Percentiles rank a stretch among this genome's conserved stretches.
phyloP scores from a whole-genome alignment of 2,329 filamentous ascomycete species.

The Verticillium longisporum region DNA sequence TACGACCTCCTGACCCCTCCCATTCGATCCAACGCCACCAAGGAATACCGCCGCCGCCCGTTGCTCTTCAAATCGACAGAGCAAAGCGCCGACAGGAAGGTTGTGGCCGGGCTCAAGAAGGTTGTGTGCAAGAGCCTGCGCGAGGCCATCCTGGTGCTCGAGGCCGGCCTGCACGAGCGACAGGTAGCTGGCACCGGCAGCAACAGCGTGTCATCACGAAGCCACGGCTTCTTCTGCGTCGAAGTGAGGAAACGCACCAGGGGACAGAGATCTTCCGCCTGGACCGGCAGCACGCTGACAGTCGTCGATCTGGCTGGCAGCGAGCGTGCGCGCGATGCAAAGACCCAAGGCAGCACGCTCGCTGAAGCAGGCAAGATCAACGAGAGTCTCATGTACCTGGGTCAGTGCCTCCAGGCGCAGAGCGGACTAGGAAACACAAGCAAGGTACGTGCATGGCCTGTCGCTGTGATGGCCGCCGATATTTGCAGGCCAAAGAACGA shows the following conservation, averaged over 20 bases:
- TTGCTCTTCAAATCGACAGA: slow-evolving; percentile 91
- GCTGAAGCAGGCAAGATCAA: slow-evolving; percentile 98
- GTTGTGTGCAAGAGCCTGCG: slow-evolving; percentile 75
- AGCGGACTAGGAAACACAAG: slow-evolving; percentile 67
- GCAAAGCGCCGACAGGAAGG: slow-evolving; percentile 80
- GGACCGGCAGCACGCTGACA: slow-evolving; percentile 74
- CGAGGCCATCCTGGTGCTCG: slow-evolving; percentile 83
- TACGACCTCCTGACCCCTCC: slow-evolving; percentile 79
- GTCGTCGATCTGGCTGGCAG: slow-evolving; percentile 92
- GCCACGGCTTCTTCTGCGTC: slow-evolving; percentile 92
- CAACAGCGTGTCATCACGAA: slow-evolving; percentile 87
- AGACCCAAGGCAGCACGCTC: slow-evolving; percentile 86
- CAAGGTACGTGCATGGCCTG: slow-evolving; percentile 53
- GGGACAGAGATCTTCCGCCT: slow-evolving; percentile 45
- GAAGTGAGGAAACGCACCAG: slow-evolving; percentile 77
- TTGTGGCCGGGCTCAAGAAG: slow-evolving; percentile 87
- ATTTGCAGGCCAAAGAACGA: slow-evolving; percentile 5
- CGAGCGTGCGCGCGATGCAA: slow-evolving; percentile 85
- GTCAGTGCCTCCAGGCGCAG: slow-evolving; percentile 94
- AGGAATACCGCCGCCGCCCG: slow-evolving; percentile 68
- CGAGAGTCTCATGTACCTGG: slow-evolving; percentile 95
- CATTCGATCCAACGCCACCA: slow-evolving; percentile 52
- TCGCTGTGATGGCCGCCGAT: slow-evolving; percentile 1
- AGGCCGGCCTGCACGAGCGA: slow-evolving; percentile 81
- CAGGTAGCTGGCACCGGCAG: slow-evolving; percentile 85